These are phyloP conservation scores for Paramyrothecium roridum DNA, from an alignment of 2,329 filamentous ascomycete species.

Conservation along the genomic window DNA sequence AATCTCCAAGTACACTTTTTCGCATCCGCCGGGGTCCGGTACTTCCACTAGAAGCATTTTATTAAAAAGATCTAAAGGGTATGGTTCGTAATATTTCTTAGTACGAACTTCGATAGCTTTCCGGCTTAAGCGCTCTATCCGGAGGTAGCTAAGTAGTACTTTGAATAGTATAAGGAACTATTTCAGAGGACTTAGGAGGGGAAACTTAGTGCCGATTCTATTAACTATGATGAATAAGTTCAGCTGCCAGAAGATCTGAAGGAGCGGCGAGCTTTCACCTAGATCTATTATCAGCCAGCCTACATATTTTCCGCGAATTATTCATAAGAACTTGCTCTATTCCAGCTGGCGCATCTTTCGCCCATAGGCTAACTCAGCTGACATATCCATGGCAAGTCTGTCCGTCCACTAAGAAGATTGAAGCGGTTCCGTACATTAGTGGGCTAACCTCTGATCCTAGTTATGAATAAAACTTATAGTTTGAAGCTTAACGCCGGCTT, in stretches of 20 bases:
- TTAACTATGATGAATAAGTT: not conserved
- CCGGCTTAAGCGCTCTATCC: not conserved
- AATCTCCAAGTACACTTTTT: not conserved
- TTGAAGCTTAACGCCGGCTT: not conserved
- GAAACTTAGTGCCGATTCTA: not conserved
- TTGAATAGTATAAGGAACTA: not conserved
- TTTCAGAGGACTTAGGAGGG: not conserved
- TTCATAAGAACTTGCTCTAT: not conserved
- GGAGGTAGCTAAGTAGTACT: not conserved
- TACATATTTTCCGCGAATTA: too few relatives aligned
- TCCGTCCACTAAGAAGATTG: not conserved
- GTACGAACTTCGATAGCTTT: not conserved
- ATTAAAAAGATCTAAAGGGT: not conserved
- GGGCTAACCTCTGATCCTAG: too few relatives aligned
- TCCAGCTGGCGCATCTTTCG: constrained; percentile 1
- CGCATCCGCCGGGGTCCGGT: not conserved
- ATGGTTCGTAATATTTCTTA: not conserved
- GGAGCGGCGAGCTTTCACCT: not conserved
- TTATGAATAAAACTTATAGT: not conserved
- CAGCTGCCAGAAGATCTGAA: not conserved
- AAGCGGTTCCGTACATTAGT: too few relatives aligned
- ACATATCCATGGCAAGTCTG: constrained; percentile 1
- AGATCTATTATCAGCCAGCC: not conserved
- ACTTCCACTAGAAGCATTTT: not conserved
- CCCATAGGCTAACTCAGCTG: not conserved